These are phyloP conservation scores for Dothistroma septosporum DNA, from an alignment of 2,329 filamentous ascomycete species.

Conservation along the genomic window DNA sequence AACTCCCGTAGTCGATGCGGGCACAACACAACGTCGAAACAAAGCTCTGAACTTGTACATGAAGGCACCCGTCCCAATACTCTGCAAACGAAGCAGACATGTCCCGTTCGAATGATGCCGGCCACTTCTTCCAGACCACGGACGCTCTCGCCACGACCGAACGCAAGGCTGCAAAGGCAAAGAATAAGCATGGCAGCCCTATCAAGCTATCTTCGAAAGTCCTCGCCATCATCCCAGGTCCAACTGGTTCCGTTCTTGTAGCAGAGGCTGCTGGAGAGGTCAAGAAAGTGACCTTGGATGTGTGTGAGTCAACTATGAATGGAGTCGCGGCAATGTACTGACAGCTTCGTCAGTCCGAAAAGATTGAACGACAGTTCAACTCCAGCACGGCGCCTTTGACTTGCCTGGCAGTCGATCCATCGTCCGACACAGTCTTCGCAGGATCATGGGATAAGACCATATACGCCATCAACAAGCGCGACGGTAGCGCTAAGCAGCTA, in stretches of 20 bases:
- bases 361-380: constrained; percentile 54
- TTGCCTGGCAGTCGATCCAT: constrained; percentile 61
- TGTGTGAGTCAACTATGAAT: constrained; percentile 50
- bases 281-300: constrained; percentile 69
- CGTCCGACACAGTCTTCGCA: constrained; percentile 62
- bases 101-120: constrained; percentile 67
- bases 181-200: constrained; percentile 80
- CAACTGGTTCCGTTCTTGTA: constrained; percentile 59
- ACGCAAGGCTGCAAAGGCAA: constrained; percentile 66
- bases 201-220: constrained; percentile 81
- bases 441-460: constrained; percentile 93
- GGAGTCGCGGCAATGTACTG: not conserved
- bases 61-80: not conserved
- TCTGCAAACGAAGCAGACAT: constrained; percentile 35
- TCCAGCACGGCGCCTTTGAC: constrained; percentile 78
- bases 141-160: constrained; percentile 49
- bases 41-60: not conserved
- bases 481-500: constrained; percentile 10
- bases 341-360: constrained; percentile 38
- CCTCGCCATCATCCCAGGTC: constrained; percentile 62
- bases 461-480: constrained; percentile 61
- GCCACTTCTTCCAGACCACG: constrained; percentile 89
- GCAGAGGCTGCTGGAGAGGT: constrained; percentile 84
- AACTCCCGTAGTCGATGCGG: too few relatives aligned
- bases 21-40: too few relatives aligned